Conservation (phyloP, 2,329 filamentous ascomycete genomes). For the Torrubiella hemipterigena region DNA sequence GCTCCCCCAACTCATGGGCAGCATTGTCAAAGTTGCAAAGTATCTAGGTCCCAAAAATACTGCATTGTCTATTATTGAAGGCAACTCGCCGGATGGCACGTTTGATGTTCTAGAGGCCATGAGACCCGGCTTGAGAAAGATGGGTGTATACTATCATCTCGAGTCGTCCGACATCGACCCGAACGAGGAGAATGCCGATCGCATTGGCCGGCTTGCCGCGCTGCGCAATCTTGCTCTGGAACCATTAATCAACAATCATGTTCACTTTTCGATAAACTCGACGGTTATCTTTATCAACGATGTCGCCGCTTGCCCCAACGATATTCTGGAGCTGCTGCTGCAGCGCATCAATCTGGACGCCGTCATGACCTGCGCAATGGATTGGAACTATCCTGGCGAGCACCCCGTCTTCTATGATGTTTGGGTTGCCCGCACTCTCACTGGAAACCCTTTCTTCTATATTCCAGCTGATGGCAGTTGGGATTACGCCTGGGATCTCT, state of each 20-base stretch:
- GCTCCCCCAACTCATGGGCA: slow-evolving; percentile 38
- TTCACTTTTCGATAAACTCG: too few relatives aligned
- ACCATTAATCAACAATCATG: too few relatives aligned
- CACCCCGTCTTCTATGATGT: slow-evolving; percentile 44
- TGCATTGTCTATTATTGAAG: slow-evolving; percentile 42
- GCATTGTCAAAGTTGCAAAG: slow-evolving; percentile 33
- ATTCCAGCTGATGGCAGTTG: slow-evolving; percentile 37
- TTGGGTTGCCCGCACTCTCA: slow-evolving; percentile 40
- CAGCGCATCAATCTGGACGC: slow-evolving; percentile 33
- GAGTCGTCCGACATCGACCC: slow-evolving; percentile 30
- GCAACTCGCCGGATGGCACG: slow-evolving; percentile 42
- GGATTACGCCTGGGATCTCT: slow-evolving; percentile 35
- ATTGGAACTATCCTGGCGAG: slow-evolving; percentile 35
- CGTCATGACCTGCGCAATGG: slow-evolving; percentile 46
- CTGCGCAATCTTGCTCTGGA: slow-evolving; percentile 40
- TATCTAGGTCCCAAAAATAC: slow-evolving; percentile 39
- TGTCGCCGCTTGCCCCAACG: slow-evolving; percentile 38
- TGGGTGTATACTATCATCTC: slow-evolving; percentile 29
- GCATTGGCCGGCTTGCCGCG: slow-evolving; percentile 33
- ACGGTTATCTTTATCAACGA: slow-evolving; percentile 48
- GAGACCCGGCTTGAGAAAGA: slow-evolving; percentile 20
- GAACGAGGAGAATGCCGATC: slow-evolving; percentile 21
- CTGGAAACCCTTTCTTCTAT: slow-evolving; percentile 42
- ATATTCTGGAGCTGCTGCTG: slow-evolving; percentile 43
- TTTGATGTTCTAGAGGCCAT: slow-evolving; percentile 33